phyloP scores from a whole-genome alignment of 495 filamentous ascomycete genomes.

The Jackrogersella multiformis region DNA sequence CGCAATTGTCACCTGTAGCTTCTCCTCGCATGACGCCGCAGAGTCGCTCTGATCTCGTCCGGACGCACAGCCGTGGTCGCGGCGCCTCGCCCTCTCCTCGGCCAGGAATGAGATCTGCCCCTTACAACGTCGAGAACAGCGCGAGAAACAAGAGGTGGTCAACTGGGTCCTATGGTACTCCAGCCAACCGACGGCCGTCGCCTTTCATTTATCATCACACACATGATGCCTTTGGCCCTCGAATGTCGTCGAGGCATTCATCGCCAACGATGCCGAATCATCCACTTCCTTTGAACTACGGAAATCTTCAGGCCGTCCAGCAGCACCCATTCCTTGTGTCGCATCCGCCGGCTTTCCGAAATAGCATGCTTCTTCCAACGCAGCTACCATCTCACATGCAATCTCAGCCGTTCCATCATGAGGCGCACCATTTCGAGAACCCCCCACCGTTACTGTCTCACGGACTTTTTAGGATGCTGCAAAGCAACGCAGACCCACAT shows the following conservation, averaged over 20 bases:
- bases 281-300: slow-evolving; percentile 61
- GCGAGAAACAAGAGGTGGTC: slow-evolving; percentile 76
- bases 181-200: slow-evolving; percentile 60
- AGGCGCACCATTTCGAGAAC: slow-evolving; percentile 60
- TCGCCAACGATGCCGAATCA: slow-evolving; percentile 64
- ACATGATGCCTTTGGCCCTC: slow-evolving; percentile 59
- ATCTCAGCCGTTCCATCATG: slow-evolving; percentile 58
- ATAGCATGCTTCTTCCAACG: slow-evolving; percentile 58
- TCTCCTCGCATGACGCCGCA: slow-evolving; percentile 68
- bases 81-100: slow-evolving; percentile 72
- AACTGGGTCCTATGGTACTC: slow-evolving; percentile 69
- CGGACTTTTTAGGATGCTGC: slow-evolving; percentile 72
- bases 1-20: slow-evolving; percentile 66
- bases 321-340: slow-evolving; percentile 62
- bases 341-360: slow-evolving; percentile 56
- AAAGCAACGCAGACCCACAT: slow-evolving; percentile 72
- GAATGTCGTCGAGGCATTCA: slow-evolving; percentile 60
- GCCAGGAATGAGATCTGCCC: slow-evolving; percentile 67
- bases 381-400: slow-evolving; percentile 54
- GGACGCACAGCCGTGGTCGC: slow-evolving; percentile 67
- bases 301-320: slow-evolving; percentile 63
- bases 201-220: slow-evolving; percentile 64
- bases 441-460: slow-evolving; percentile 68
- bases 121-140: slow-evolving; percentile 67
- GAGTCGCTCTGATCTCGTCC: slow-evolving; percentile 62